Percentiles rank a stretch among this genome's conserved stretches.
Conservation (phyloP, 768 basidiomycete species). For the Royoungia palumana region DNA sequence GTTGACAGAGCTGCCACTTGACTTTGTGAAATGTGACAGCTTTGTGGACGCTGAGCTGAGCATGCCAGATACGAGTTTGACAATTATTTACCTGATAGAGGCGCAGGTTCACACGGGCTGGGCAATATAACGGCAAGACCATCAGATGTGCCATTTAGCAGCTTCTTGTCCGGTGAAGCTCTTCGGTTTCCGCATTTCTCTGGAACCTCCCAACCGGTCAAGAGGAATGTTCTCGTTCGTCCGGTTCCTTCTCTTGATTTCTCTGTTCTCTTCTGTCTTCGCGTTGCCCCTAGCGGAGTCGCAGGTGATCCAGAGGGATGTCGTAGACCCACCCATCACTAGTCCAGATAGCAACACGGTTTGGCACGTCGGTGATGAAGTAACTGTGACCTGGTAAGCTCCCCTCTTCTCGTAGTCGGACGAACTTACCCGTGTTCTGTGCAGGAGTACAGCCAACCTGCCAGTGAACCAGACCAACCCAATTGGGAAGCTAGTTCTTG, state of each 20-base stretch:
- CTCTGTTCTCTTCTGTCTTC: constrained; percentile 15
- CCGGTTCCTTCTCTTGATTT: constrained; percentile 23
- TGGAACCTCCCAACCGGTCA: not conserved
- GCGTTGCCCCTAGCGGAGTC: constrained; percentile 33
- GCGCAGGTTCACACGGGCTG: constrained; percentile 20
- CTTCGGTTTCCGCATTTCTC: constrained; percentile 20
- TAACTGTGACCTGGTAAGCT: constrained; percentile 52
- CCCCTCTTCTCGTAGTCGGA: not conserved
- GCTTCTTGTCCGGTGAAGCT: constrained; percentile 10
- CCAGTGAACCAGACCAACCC: constrained; percentile 30
- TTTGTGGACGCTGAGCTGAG: not conserved
- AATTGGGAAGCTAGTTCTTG: constrained; percentile 30
- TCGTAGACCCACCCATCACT: constrained; percentile 46
- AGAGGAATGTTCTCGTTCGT: constrained; percentile 24
- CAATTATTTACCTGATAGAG: constrained; percentile 8
- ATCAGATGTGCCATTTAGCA: not conserved
- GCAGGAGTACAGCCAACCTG: constrained; percentile 19
- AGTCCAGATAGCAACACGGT: constrained; percentile 39
- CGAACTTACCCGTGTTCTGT: constrained; percentile 32
- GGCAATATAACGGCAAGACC: constrained; percentile 12
- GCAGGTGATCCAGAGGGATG: constrained; percentile 34
- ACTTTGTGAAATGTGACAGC: not conserved
- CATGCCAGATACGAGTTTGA: not conserved
- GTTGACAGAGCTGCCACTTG: too few relatives aligned
- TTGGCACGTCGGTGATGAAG: constrained; percentile 42